Evolutionary conservation across 495 filamentous ascomycete species (phyloP), one percentile per base, ranked within the genome.

Genomic region (Amniculicola lignicola): DNA sequence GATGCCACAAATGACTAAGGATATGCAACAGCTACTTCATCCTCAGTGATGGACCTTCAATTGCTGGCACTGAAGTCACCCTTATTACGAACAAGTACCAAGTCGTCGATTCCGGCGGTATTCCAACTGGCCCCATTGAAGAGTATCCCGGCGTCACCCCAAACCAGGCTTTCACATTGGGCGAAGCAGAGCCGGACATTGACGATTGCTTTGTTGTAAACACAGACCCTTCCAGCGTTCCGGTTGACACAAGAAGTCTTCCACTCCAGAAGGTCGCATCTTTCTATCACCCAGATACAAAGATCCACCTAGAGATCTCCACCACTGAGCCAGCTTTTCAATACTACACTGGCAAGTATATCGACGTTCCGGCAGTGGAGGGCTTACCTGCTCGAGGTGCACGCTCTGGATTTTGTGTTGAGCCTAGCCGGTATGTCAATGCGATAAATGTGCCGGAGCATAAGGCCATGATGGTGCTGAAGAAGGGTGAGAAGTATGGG

Each of bases 251-350:
- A 0, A 86, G 91, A 42, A 45, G 57, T 4, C 67, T 70, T 54
- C 81, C 86, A 0, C 72, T 96, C 11, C 74, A 77, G 22, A 80
- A 74, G 4, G 79, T 87, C 3, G 85, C 84, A 29, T 74, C 74
- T 16, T 85, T 91, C 52, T 79, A 77, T 67, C 86, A 94, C 63
- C 81, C 87, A 4, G 74, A 72, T 4, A 82, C 83, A 16, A 80
- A 81, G 39, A 74, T 96, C 56, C 83, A 94, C 63, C 81, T 96
- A 18, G 87, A 95, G 61, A 83, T 94, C 7, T 72, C 81, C 62
- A 90, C 86, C 72, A 96, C 90, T 0, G 91, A 96, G 72, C 93
- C 93, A 1, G 89, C 91, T 0, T 96, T 95, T 79, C 91, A 96
- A 69, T 94, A 94, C 73, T 96, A 96, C 73, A 94, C 89, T 0